Evolutionary conservation across 1,284 basidiomycete species (phyloP).

Genomic region (Trametes polyzona): DNA sequence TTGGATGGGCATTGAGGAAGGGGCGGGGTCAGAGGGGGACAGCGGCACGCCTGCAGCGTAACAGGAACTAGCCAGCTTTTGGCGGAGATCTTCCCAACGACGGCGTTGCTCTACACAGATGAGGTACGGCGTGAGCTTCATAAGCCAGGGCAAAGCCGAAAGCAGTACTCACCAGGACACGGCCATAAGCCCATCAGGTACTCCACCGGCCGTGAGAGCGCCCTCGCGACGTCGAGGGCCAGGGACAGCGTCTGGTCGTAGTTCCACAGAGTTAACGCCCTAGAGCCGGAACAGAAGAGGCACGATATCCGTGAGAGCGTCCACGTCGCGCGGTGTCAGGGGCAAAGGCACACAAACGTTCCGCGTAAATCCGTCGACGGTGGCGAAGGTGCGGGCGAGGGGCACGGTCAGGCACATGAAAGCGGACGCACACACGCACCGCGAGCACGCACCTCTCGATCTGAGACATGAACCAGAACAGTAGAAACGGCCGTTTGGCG

Average conservation of each 20-base stretch:
- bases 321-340: conserved; percentile 1
- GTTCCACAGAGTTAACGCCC: conserved; percentile 64
- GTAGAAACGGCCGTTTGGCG: conserved; percentile 61
- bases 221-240: conserved; percentile 68
- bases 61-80: conserved; percentile 53
- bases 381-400: background rate
- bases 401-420: conserved; percentile 20
- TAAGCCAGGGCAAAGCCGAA: background rate
- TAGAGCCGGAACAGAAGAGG: conserved; percentile 34
- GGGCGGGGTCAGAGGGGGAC: conserved; percentile 14
- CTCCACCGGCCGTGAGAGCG: conserved; percentile 63
- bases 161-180: conserved; percentile 52
- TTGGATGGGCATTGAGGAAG: background rate
- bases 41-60: conserved; percentile 48
- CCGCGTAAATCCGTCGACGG: background rate
- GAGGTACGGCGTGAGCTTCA: background rate
- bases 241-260: conserved; percentile 61
- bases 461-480: conserved; percentile 81
- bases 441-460: conserved; percentile 55
- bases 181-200: conserved; percentile 73
- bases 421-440: background rate
- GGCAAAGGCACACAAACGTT: conserved; percentile 4
- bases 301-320: conserved; percentile 2
- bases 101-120: conserved; percentile 52
- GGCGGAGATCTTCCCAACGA: conserved; percentile 51